These are phyloP conservation scores for Diaporthe eres DNA, from an alignment of 2,329 filamentous ascomycete genomes.

Conservation along the genomic window DNA sequence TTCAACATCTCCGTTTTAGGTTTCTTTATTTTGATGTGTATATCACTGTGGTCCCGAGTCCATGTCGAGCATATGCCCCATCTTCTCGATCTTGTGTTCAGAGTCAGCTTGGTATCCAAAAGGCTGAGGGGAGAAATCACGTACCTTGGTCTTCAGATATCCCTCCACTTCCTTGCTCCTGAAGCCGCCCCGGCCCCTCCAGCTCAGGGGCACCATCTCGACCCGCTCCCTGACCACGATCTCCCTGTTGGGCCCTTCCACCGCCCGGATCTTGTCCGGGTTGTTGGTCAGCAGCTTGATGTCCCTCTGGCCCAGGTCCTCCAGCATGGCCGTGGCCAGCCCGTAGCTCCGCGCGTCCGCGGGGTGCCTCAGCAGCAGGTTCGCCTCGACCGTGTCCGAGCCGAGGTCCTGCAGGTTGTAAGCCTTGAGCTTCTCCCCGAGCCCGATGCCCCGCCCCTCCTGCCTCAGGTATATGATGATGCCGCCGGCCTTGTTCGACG, in stretches of 20 bases:
- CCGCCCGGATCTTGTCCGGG: constrained; percentile 94
- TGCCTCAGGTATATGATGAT: constrained; percentile 97
- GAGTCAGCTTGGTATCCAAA: constrained; percentile 28
- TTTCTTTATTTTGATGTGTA: neutral
- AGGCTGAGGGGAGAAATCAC: constrained; percentile 47
- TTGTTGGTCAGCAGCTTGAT: constrained; percentile 95
- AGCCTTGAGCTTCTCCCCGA: constrained; percentile 96
- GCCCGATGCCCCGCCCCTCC: constrained; percentile 94
- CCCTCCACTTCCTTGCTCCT: constrained; percentile 91
- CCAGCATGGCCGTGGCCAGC: constrained; percentile 93
- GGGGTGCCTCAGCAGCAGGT: constrained; percentile 89
- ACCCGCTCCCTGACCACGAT: constrained; percentile 90
- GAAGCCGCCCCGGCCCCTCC: constrained; percentile 89
- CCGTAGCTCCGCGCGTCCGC: constrained; percentile 96
- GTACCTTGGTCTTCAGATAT: constrained; percentile 94
- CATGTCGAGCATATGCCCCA: constrained; percentile 84
- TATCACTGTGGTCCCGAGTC: constrained; percentile 47
- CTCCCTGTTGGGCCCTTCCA: constrained; percentile 92
- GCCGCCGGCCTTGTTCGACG: constrained; percentile 75
- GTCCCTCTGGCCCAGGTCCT: constrained; percentile 84
- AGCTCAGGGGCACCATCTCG: constrained; percentile 94
- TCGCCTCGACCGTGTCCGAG: constrained; percentile 97
- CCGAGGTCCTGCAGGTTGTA: constrained; percentile 98
- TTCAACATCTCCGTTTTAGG: neutral
- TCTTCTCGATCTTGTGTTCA: constrained; percentile 79